Evolutionary conservation across 2,329 filamentous ascomycete species (phyloP).

Genomic region (Shiraia bambusicola): DNA sequence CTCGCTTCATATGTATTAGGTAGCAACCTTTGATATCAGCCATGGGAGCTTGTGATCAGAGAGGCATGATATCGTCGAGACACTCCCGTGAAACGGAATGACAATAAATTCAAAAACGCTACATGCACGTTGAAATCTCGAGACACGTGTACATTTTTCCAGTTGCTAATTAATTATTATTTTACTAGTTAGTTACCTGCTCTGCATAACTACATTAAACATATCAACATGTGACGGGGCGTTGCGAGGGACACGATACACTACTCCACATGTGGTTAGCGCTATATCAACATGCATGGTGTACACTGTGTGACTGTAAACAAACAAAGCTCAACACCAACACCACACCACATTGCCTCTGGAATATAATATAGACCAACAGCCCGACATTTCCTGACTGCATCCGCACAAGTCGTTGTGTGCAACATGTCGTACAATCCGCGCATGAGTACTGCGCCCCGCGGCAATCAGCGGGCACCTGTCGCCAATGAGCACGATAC

Average conservation of each 20-base stretch:
- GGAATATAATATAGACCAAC: not conserved
- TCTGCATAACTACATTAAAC: too few species aligned
- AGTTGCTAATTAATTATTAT: too few species aligned
- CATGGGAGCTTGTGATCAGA: not conserved
- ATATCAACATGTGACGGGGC: conserved; percentile 5
- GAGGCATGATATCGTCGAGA: too few species aligned
- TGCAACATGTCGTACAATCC: conserved; percentile 51
- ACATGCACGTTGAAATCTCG: too few species aligned
- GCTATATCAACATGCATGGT: conserved; percentile 6
- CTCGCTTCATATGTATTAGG: too few species aligned
- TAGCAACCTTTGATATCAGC: not conserved
- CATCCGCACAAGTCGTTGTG: conserved; percentile 1
- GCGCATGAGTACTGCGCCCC: conserved; percentile 54
- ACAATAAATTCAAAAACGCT: too few species aligned
- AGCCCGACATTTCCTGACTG: not conserved
- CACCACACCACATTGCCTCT: conserved; percentile 4
- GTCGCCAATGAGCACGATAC: conserved; percentile 50
- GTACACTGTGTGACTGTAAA: too few species aligned
- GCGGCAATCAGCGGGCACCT: conserved; percentile 43
- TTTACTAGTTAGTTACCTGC: too few species aligned
- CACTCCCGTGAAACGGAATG: too few species aligned
- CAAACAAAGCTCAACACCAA: conserved; percentile 11
- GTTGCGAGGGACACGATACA: not conserved
- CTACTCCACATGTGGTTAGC: not conserved
- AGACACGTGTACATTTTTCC: too few species aligned